A percentile compares a stretch with the other conserved stretches of the same genome.
Conservation (phyloP, 495 filamentous ascomycete species). For the Penicillium bialowiezense region DNA sequence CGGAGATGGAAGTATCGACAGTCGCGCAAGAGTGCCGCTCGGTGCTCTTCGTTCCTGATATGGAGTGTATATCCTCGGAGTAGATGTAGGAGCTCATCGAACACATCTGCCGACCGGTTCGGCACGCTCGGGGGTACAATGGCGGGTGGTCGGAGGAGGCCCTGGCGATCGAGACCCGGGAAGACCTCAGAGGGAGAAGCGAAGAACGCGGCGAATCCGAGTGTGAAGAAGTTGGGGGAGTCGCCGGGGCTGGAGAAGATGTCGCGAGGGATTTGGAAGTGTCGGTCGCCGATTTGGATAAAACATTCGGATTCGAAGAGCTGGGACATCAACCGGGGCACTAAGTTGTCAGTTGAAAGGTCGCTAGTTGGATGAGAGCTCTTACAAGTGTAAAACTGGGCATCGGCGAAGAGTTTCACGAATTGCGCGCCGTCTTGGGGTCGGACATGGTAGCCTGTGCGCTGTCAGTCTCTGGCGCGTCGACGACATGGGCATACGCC, state of each 20-base stretch:
- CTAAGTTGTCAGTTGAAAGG: constrained; percentile 26
- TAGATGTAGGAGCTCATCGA: constrained; percentile 79
- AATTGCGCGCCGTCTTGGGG: constrained; percentile 83
- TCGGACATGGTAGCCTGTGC: constrained; percentile 72
- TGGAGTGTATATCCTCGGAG: constrained; percentile 83
- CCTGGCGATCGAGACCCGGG: constrained; percentile 75
- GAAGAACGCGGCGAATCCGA: constrained; percentile 91
- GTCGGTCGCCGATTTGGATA: constrained; percentile 78
- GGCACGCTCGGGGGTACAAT: constrained; percentile 81
- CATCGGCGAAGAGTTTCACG: constrained; percentile 90
- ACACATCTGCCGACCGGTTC: constrained; percentile 73
- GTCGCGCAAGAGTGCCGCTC: constrained; percentile 75
- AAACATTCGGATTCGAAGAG: constrained; percentile 93
- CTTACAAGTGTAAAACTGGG: constrained; percentile 89
- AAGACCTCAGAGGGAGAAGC: constrained; percentile 75
- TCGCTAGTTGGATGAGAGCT: constrained; percentile 9
- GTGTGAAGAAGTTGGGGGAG: constrained; percentile 90
- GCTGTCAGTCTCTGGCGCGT: constrained; percentile 5
- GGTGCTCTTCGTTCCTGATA: constrained; percentile 75
- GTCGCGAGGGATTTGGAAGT: constrained; percentile 88
- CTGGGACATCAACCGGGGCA: constrained; percentile 86
- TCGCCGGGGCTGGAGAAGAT: constrained; percentile 83
- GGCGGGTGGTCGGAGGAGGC: constrained; percentile 84
- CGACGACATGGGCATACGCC: neutral
- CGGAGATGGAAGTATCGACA: constrained; percentile 92